A percentile compares a stretch with the other conserved stretches of the same genome.
phyloP scores from a whole-genome alignment of 768 basidiomycete species.

The Auricularia sp. region DNA sequence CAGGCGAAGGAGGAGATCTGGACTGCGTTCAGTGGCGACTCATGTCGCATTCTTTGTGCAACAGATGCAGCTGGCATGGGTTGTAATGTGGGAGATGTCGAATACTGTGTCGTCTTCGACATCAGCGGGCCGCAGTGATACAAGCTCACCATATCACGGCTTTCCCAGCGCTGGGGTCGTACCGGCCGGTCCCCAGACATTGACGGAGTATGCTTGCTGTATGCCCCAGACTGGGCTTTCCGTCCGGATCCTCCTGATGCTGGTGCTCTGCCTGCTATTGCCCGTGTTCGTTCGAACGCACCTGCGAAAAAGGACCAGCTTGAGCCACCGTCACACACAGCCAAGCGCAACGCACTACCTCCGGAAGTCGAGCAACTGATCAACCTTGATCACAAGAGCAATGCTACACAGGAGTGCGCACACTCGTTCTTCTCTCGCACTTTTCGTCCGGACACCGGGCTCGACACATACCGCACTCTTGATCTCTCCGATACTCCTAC shows the following conservation, averaged over 20 bases:
- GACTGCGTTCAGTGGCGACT: constrained; percentile 13
- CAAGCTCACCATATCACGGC: neutral
- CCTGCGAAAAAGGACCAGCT: neutral
- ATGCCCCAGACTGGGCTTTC: neutral
- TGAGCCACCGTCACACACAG: neutral
- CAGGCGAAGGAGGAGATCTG: constrained; percentile 12
- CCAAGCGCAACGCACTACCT: neutral
- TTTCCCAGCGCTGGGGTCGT: neutral
- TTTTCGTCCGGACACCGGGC: neutral
- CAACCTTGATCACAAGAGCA: neutral
- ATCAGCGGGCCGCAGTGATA: neutral
- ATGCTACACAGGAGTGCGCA: neutral
- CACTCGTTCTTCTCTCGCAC: neutral
- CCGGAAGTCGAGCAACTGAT: neutral
- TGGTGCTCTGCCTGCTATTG: neutral
- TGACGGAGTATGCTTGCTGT: neutral
- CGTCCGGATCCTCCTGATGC: neutral
- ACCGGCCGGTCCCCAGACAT: neutral
- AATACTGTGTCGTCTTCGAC: constrained; percentile 1
- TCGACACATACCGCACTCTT: neutral
- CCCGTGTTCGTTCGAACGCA: neutral
- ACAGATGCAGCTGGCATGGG: constrained; percentile 19
- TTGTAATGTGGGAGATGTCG: constrained; percentile 15
- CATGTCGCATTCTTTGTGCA: constrained; percentile 13
- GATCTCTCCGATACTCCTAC: neutral